A percentile compares a stretch with the other conserved stretches of the same genome.
Conservation (phyloP, 2,329 filamentous ascomycete species). For the Aulographum hederae region DNA sequence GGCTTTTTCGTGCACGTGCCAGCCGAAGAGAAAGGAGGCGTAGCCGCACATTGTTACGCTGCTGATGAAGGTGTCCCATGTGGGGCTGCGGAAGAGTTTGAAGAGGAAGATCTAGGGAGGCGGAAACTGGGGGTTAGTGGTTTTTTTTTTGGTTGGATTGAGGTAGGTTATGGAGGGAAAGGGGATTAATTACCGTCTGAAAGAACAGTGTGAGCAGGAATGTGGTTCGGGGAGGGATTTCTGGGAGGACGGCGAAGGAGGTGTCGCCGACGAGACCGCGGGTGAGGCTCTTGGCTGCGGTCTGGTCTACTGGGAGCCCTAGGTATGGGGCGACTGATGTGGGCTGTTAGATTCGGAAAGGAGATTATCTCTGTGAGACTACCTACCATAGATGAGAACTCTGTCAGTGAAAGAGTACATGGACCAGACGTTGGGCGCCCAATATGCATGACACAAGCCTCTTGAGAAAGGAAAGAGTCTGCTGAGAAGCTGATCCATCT, state of each 20-base stretch:
- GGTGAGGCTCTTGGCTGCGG: conserved; percentile 75
- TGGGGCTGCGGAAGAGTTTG: conserved; percentile 65
- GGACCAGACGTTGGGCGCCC: conserved; percentile 95
- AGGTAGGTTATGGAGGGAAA: background rate
- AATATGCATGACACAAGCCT: conserved; percentile 92
- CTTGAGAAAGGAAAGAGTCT: conserved; percentile 86
- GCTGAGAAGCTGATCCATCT: conserved; percentile 67
- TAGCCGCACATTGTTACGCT: conserved; percentile 87
- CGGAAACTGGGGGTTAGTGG: background rate
- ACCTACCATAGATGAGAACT: conserved; percentile 59
- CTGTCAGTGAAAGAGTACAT: conserved; percentile 87
- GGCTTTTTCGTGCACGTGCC: conserved; percentile 97
- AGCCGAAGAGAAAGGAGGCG: conserved; percentile 90
- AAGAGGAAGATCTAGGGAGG: conserved; percentile 34
- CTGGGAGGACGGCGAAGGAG: conserved; percentile 79
- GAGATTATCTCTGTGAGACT: too few species aligned
- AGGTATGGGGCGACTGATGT: conserved; percentile 72
- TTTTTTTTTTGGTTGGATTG: conserved; percentile 3
- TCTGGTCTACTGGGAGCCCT: conserved; percentile 51
- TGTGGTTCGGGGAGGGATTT: conserved; percentile 62
- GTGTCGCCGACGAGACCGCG: conserved; percentile 86
- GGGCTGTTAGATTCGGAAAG: conserved; percentile 10
- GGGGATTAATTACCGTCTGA: conserved; percentile 37
- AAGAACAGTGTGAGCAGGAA: conserved; percentile 71
- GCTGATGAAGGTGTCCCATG: conserved; percentile 78